Conservation (phyloP, 495 filamentous ascomycete species). For the Tetracladium setigerum region DNA sequence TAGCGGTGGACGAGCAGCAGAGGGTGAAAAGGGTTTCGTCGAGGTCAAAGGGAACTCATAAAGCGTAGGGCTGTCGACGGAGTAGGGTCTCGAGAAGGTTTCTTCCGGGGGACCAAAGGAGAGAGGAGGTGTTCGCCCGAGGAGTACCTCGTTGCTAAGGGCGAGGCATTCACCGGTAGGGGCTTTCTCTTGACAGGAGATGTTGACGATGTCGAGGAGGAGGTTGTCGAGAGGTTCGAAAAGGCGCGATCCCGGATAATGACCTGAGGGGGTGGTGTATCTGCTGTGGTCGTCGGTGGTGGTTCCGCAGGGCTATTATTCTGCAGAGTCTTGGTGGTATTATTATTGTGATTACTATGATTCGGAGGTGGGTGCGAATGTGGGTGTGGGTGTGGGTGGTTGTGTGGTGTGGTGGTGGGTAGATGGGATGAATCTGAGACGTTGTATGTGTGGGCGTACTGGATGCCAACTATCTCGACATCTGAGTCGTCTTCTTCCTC, state of each 20-base stretch:
- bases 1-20: slow-evolving; percentile 2
- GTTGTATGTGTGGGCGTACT: no score
- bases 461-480: no score
- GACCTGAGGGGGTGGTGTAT: neutral
- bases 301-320: neutral
- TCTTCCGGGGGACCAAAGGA: slow-evolving; percentile 35
- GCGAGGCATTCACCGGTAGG: slow-evolving; percentile 42
- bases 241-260: slow-evolving; percentile 10
- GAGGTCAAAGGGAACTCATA: slow-evolving; percentile 40
- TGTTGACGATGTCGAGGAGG: slow-evolving; percentile 15
- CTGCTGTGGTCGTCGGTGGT: neutral
- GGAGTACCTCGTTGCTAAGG: slow-evolving; percentile 41
- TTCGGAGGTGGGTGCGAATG: no score
- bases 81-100: slow-evolving; percentile 39
- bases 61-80: slow-evolving; percentile 48
- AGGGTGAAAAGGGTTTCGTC: slow-evolving; percentile 4
- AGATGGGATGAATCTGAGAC: no score
- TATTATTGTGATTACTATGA: no score
- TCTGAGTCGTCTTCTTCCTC: no score
- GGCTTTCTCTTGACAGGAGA: slow-evolving; percentile 43
- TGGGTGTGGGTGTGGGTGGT: no score
- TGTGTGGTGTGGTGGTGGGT: no score
- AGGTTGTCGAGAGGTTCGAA: slow-evolving; percentile 7
- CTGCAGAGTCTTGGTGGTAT: no score
- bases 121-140: slow-evolving; percentile 32